Conservation (phyloP, 352 stramenopile genomes). For the Globisporangium rhizosaccharum region DNA sequence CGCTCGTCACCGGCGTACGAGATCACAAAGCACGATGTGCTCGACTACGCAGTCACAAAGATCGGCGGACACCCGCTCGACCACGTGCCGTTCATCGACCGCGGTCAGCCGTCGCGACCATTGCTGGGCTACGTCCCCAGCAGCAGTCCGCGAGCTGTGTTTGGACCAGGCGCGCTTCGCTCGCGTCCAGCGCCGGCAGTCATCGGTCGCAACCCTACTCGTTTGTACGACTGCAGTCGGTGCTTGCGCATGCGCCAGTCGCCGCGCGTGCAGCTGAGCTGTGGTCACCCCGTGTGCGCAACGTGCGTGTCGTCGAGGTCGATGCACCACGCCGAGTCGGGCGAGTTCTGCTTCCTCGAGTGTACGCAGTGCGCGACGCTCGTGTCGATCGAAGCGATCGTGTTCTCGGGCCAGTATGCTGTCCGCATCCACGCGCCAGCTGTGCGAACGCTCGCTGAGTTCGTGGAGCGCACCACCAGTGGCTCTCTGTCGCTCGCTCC, state of each 20-base stretch:
- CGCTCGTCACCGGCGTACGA: constrained; percentile 31
- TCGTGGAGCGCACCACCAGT: constrained; percentile 12
- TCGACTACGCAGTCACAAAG: constrained; percentile 48
- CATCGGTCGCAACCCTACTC: constrained; percentile 14
- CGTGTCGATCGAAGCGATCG: constrained; percentile 48
- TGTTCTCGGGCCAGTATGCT: constrained; percentile 48
- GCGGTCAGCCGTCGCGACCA: constrained; percentile 50
- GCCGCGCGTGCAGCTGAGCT: constrained; percentile 59
- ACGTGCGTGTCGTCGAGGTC: constrained; percentile 43
- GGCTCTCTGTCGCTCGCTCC: background rate
- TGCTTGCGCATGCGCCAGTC: constrained; percentile 47
- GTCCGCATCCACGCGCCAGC: constrained; percentile 34
- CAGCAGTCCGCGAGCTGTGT: background rate
- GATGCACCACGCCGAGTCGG: constrained; percentile 37
- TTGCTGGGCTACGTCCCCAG: constrained; percentile 37
- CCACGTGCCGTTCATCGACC: constrained; percentile 65
- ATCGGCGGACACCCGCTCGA: constrained; percentile 75
- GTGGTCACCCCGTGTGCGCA: constrained; percentile 54
- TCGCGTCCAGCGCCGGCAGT: background rate
- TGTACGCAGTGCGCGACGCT: constrained; percentile 45
- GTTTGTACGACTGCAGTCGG: constrained; percentile 59
- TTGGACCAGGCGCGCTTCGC: constrained; percentile 1
- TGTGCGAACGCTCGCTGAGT: constrained; percentile 26
- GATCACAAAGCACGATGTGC: constrained; percentile 24
- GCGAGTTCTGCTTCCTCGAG: constrained; percentile 41